These are phyloP conservation scores for Russula virescens DNA, from an alignment of 768 basidiomycete genomes.

Conservation along the genomic window DNA sequence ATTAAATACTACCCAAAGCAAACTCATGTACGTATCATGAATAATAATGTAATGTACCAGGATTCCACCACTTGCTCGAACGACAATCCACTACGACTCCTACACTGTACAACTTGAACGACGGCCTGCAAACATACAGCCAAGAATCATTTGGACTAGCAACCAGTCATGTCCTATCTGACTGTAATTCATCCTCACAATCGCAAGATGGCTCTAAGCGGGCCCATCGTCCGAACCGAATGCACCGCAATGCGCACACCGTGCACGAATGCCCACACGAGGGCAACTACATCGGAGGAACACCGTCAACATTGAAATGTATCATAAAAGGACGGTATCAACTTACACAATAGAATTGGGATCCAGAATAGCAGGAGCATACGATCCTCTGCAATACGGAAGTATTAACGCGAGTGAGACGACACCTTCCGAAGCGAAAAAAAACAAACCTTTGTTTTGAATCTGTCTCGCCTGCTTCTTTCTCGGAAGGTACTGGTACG, in stretches of 20 bases:
- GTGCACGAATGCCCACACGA: conserved; percentile 33
- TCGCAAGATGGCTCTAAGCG: conserved; percentile 19
- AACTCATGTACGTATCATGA: not conserved
- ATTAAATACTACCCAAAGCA: not conserved
- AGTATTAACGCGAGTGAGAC: not conserved
- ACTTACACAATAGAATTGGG: conserved; percentile 74
- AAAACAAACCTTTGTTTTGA: conserved; percentile 62
- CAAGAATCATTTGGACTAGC: not conserved
- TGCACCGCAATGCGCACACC: conserved; percentile 23
- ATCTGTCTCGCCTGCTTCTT: conserved; percentile 40
- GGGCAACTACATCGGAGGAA: conserved; percentile 27
- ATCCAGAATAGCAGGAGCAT: conserved; percentile 87
- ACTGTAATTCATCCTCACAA: conserved; percentile 6
- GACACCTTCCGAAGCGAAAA: not conserved
- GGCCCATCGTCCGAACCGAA: conserved; percentile 20
- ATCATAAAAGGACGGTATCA: not conserved
- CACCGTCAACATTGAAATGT: not conserved
- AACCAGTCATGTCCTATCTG: not conserved
- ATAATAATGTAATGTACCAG: conserved; percentile 14
- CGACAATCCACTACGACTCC: conserved; percentile 1
- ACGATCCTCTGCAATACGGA: conserved; percentile 54
- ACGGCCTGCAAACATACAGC: not conserved
- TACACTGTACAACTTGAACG: not conserved
- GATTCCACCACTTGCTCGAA: not conserved
- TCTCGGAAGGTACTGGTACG: conserved; percentile 57